These are phyloP conservation scores for Tubosaeta brunneosetosa DNA, from an alignment of 768 basidiomycete genomes.

Conservation along the genomic window DNA sequence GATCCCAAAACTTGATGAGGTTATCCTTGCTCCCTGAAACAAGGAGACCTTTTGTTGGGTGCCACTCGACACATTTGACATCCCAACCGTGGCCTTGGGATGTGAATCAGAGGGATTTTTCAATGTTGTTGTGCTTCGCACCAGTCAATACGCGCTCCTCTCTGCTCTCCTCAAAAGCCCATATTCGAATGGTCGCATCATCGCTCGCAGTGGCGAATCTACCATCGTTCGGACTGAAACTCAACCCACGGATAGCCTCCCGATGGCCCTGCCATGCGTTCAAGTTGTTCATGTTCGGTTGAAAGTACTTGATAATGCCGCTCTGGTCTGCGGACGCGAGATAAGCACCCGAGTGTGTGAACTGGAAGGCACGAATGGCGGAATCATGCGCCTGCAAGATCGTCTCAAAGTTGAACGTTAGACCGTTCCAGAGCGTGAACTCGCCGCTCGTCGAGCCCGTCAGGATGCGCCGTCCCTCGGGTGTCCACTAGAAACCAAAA, in stretches of 20 bases:
- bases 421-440: constrained; percentile 98
- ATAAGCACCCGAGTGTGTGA: constrained; percentile 91
- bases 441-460: constrained; percentile 97
- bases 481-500: constrained; percentile 74
- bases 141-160: constrained; percentile 88
- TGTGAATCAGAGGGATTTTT: constrained; percentile 5
- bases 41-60: constrained; percentile 92
- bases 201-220: constrained; percentile 94
- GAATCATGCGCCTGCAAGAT: constrained; percentile 99
- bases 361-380: constrained; percentile 83
- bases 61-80: constrained; percentile 98
- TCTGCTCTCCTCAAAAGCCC: constrained; percentile 89
- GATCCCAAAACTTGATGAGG: constrained; percentile 99
- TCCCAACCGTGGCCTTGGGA: constrained; percentile 94
- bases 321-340: constrained; percentile 90
- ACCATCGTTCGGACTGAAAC: constrained; percentile 88
- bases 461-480: constrained; percentile 87
- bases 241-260: constrained; percentile 90
- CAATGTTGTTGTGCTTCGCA: constrained; percentile 17
- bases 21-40: constrained; percentile 98
- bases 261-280: constrained; percentile 90
- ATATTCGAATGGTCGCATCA: constrained; percentile 90
- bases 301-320: constrained; percentile 97
- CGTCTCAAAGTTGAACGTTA: constrained; percentile 99
- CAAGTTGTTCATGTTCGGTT: constrained; percentile 98